Percentiles rank a stretch among this genome's conserved stretches.
Conservation (phyloP, 257 asterid genomes). For the Penstemon newberryi region DNA sequence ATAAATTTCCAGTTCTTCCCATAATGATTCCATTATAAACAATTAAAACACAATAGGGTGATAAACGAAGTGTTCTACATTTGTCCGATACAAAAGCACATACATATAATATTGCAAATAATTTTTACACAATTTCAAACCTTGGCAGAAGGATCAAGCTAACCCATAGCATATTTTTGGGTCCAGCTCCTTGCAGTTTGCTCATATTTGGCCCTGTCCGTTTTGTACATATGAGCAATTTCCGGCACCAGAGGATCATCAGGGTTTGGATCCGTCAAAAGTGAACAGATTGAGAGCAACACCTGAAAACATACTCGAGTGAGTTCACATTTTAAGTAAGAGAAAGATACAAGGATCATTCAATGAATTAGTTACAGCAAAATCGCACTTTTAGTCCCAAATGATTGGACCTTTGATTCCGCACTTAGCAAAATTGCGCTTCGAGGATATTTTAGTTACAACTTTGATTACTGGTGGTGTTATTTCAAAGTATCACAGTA, state of each 20-base stretch:
- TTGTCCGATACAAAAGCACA: conserved; percentile 28
- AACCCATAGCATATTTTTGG: conserved; percentile 59
- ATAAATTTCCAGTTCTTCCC: too few species aligned
- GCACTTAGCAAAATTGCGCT: too few species aligned
- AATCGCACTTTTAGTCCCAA: too few species aligned
- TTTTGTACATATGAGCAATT: conserved; percentile 61
- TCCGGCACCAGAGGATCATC: conserved; percentile 60
- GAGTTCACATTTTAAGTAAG: not conserved
- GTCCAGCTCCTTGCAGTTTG: conserved; percentile 59
- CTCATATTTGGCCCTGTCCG: conserved; percentile 49
- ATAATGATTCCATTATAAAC: not conserved
- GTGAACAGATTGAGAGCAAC: conserved; percentile 49
- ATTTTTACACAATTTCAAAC: conserved; percentile 30
- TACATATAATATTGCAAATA: conserved; percentile 9
- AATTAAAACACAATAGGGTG: conserved; percentile 9
- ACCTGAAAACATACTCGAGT: conserved; percentile 33
- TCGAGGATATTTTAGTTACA: too few species aligned
- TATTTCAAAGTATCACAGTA: too few species aligned
- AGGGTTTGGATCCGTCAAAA: conserved; percentile 53
- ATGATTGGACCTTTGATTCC: too few species aligned
- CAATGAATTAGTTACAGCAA: too few species aligned
- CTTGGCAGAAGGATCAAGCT: conserved; percentile 10
- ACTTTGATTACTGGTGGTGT: too few species aligned
- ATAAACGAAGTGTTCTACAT: conserved; percentile 20
- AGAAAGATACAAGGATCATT: not conserved